These are phyloP conservation scores for Spongispora temasekensis DNA, from an alignment of 1,284 basidiomycete species.

Conservation along the genomic window DNA sequence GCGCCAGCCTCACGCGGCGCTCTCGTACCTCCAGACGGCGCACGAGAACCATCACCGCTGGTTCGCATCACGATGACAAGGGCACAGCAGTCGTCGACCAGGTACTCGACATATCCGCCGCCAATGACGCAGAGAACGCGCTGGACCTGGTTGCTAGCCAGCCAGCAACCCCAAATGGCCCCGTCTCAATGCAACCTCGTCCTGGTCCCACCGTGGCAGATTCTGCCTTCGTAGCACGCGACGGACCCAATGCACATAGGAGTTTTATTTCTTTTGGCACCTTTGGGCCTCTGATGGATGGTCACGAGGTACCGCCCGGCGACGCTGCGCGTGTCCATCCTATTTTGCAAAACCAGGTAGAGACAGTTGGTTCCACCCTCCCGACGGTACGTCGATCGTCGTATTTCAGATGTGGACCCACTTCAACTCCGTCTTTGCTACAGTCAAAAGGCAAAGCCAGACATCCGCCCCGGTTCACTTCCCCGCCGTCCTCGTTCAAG, in stretches of 20 bases:
- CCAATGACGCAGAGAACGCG: constrained; percentile 17
- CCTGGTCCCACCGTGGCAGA: too few species aligned
- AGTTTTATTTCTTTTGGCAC: constrained; percentile 28
- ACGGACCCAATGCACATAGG: constrained; percentile 21
- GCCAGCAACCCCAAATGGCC: constrained; percentile 12
- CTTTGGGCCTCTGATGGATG: constrained; percentile 25
- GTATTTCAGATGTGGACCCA: constrained; percentile 13
- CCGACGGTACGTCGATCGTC: constrained; percentile 22
- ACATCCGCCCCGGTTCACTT: constrained; percentile 28
- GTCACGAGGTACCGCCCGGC: constrained; percentile 11
- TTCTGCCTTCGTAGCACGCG: too few species aligned
- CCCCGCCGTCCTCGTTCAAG: constrained; percentile 37
- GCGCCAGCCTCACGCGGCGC: constrained; percentile 33
- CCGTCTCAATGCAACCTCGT: constrained; percentile 12
- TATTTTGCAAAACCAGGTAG: constrained; percentile 11
- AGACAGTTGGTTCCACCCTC: constrained; percentile 14
- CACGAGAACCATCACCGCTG: constrained; percentile 28
- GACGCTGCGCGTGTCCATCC: constrained; percentile 1
- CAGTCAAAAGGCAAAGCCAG: constrained; percentile 34
- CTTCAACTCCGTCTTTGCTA: constrained; percentile 12
- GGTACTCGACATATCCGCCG: constrained; percentile 32
- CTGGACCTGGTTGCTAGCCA: constrained; percentile 6
- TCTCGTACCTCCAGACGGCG: constrained; percentile 36
- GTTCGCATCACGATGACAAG: constrained; percentile 22
- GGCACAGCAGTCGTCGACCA: constrained; percentile 15